Base-by-base conservation (phyloP, 2,329 filamentous ascomycete species). In the Phialemonium atrogriseum region DNA sequence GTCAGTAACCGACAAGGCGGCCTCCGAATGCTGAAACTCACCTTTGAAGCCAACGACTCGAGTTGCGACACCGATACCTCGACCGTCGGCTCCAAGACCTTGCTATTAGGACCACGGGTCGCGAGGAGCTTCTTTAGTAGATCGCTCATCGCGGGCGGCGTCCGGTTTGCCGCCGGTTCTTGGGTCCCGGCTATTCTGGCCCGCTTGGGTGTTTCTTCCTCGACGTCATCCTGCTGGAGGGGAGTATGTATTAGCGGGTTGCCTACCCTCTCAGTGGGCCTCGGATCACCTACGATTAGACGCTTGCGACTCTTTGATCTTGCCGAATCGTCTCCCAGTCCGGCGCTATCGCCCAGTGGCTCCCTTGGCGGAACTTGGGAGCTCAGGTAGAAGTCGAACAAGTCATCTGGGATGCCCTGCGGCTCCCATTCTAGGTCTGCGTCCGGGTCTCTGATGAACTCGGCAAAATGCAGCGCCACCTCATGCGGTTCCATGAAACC, bases 341-440 rank as follows among this genome's bases (percentile, higher is more conserved):
- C 16, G 25, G 41, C 47, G 23, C 31, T 28, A n/a, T 51, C 42
- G 27, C 27, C 15, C 24, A 45, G 44, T 7, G 38, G 22, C 11
- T 30, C 19, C 15, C 39, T 47, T 6, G 41, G 40, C 28, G 62
- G 60, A 16, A 49, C 40, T 35, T 62, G 61, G 0, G 62, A 60
- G 34, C 48, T 52, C 22, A 53, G 44, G 45, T 56, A 75, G 19
- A 61, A 50, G 25, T 73, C 65, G 14, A 75, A 59, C 3, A 73
- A 56, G 0, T 62, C 51, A 1, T 63, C 59, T 0, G 70, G 69
- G 3, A 77, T 46, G 3, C 52, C 39, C 7, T 64, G 56, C 2
- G 67, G 60, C 10, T 64, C 59, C 64, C 65, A 77, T 5, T 52
- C 47, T 23, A 72, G 55, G 7, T 53, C 53, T 22, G 40, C 46